Conservation (phyloP, 2,329 filamentous ascomycete species). For the Diaporthe sp. region DNA sequence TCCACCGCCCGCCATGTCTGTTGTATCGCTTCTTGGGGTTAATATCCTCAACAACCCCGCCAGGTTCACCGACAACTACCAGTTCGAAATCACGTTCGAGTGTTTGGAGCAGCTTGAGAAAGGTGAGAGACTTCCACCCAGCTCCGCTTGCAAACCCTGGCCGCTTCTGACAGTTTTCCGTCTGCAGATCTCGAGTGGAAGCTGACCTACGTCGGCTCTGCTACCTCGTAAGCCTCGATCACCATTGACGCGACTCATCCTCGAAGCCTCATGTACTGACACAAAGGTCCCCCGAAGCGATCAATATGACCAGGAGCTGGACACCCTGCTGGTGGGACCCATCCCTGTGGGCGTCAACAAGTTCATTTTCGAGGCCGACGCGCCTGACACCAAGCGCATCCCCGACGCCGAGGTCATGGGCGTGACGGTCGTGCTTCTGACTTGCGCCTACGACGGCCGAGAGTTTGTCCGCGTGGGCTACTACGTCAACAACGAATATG, state of each 20-base stretch:
- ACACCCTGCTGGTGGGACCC: conserved; percentile 95
- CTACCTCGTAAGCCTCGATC: conserved; percentile 81
- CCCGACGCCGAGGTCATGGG: conserved; percentile 95
- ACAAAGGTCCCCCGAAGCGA: conserved; percentile 70
- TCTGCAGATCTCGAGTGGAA: conserved; percentile 95
- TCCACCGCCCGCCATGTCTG: conserved; percentile 75
- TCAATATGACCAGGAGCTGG: conserved; percentile 98
- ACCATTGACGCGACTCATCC: conserved; percentile 28
- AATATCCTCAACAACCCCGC: conserved; percentile 98
- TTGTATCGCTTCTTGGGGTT: conserved; percentile 95
- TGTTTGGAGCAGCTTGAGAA: conserved; percentile 95
- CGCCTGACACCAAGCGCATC: conserved; percentile 90
- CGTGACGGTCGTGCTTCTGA: conserved; percentile 96
- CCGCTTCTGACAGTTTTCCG: background rate
- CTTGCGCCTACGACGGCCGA: conserved; percentile 94
- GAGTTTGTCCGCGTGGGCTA: conserved; percentile 99
- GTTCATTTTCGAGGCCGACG: conserved; percentile 96
- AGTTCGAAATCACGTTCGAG: conserved; percentile 99
- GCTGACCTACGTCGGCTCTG: conserved; percentile 97
- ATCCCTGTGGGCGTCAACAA: conserved; percentile 98
- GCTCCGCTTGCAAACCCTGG: background rate
- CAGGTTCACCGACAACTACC: conserved; percentile 90
- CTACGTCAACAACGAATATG: conserved; percentile 99
- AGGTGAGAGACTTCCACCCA: conserved; percentile 63
- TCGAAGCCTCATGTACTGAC: conserved; percentile 20